Evolutionary conservation across 2,329 filamentous ascomycete genomes (phyloP).

Genomic region (Pestalotiopsis sp.): DNA sequence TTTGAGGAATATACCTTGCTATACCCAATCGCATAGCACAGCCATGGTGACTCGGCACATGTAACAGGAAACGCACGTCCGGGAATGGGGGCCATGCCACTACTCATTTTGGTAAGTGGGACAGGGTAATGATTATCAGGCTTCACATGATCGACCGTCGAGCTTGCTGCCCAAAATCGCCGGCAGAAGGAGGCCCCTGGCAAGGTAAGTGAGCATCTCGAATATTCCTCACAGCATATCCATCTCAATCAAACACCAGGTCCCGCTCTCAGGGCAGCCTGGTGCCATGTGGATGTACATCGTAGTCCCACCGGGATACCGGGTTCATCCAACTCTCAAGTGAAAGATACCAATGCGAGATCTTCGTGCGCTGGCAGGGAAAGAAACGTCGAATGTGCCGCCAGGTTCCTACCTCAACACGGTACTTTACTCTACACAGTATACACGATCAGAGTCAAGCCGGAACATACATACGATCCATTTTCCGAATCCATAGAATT

Average conservation of each 20-base stretch:
- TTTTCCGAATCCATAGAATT: neutral
- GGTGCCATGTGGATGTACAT: conserved; percentile 1
- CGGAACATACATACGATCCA: neutral
- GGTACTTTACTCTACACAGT: neutral
- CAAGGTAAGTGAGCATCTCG: conserved; percentile 6
- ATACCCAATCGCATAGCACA: neutral
- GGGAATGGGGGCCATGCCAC: neutral
- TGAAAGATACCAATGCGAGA: conserved; percentile 6
- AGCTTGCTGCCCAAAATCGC: conserved; percentile 5
- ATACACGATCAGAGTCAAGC: neutral
- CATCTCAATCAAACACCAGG: neutral
- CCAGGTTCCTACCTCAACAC: neutral
- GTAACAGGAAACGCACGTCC: neutral
- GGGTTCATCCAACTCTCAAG: neutral
- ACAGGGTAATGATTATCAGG: conserved; percentile 4
- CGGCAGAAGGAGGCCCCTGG: neutral
- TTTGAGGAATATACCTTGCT: neutral
- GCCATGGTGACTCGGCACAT: neutral
- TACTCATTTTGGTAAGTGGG: neutral
- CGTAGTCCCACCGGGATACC: neutral
- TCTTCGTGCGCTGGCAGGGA: neutral
- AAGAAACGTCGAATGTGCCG: neutral
- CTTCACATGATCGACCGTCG: conserved; percentile 6
- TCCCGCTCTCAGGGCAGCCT: neutral
- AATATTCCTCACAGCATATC: neutral